phyloP scores from a whole-genome alignment of 345 rosid species.

The Limnanthes douglasii region DNA sequence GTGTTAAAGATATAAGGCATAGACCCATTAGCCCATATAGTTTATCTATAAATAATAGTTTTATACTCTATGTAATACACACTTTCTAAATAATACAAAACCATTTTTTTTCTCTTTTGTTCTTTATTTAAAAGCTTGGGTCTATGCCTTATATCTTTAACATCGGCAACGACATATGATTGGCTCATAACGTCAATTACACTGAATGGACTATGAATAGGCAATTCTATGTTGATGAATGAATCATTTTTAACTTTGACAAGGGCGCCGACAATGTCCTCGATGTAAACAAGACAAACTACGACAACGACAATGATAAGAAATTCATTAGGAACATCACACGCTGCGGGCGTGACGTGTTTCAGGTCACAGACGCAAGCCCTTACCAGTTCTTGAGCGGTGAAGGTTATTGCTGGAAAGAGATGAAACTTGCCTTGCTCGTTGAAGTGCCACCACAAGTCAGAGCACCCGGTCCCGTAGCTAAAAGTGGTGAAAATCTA shows the following conservation, averaged over 20 bases:
- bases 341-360: constrained; percentile 43
- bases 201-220: too few species aligned
- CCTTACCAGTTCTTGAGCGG: constrained; percentile 40
- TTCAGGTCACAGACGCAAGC: constrained; percentile 25
- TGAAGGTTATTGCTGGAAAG: constrained; percentile 44
- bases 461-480: constrained; percentile 7
- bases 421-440: constrained; percentile 30
- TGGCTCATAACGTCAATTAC: too few species aligned
- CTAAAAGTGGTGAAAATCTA: background rate
- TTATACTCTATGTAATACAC: too few species aligned
- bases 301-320: constrained; percentile 25
- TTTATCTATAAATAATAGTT: too few species aligned
- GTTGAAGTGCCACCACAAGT: constrained; percentile 8
- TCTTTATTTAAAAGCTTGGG: too few species aligned
- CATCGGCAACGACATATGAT: too few species aligned
- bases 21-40: too few species aligned
- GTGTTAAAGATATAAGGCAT: too few species aligned
- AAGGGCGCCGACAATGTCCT: constrained; percentile 33
- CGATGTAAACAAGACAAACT: constrained; percentile 53
- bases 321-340: constrained; percentile 34
- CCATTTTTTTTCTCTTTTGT: too few species aligned
- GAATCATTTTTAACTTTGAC: constrained; percentile 28
- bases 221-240: too few species aligned
- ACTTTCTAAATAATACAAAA: too few species aligned
- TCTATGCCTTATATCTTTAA: too few species aligned